Evolutionary conservation across 495 filamentous ascomycete species (phyloP), one percentile per base, ranked within the genome.

Genomic region (Talaromyces borbonicus): DNA sequence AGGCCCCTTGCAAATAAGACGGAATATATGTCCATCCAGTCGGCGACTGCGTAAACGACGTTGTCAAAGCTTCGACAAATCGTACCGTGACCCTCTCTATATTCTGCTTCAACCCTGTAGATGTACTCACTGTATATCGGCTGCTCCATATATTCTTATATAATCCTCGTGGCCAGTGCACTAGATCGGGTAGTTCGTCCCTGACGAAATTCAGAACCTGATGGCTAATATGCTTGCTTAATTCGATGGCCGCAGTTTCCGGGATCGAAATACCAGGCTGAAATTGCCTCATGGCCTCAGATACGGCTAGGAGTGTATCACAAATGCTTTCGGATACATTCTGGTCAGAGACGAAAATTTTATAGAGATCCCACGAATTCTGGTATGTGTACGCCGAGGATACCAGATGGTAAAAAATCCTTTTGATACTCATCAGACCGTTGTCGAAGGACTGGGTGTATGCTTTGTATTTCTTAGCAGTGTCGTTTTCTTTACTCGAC

Each of bases 211-310:
- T 22, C 16, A 40, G 8, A 15, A 19, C 23, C 36, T 40, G 36
- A 4, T 22, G 36, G 36, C 36, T 40, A 19, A 40, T 40, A 19
- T 40, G 36, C 36, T 40, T 40, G 4, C 36, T 19, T 40, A 40
- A 19, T 8, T 40, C 36, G 19, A 40, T 19, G 15, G 23, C 16
- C 16, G 8, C 36, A 40, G 36, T 8, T 19, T 40, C 36, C 36
- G 8, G 36, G 16, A 40, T 40, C 14, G 15, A 20, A 40, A 5
- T 18, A 7, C 36, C 36, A 40, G 36, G 8, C 23, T 6, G 6
- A 19, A 40, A 40, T 40, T 40, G 36, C 36, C 36, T 40, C 36
- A 40, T 40, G 8, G 36, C 36, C 36, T 40, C 36, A 20, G 36
- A 8, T n/a, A 40, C 16, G 36, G 36, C 36, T 16, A 40, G 36